phyloP scores from a whole-genome alignment of 2,329 filamentous ascomycete species.

The Colletotrichum sp. region DNA sequence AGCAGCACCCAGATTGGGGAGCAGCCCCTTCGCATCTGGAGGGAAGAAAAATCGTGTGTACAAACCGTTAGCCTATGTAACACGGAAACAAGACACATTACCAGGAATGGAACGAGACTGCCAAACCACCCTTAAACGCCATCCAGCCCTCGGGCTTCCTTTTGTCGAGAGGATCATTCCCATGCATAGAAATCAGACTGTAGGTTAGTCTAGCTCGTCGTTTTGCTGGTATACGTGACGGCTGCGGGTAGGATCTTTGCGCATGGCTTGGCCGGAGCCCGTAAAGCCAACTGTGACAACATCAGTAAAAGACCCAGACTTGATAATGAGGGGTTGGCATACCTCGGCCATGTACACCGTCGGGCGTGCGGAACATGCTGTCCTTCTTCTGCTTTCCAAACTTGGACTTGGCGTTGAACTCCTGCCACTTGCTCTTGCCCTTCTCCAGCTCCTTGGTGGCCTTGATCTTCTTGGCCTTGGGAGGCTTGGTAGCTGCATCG shows the following conservation, averaged over 20 bases:
- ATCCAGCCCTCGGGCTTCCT: constrained; percentile 22
- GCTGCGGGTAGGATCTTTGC: constrained; percentile 83
- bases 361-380: constrained; percentile 95
- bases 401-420: constrained; percentile 83
- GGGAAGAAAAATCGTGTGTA: constrained; percentile 5
- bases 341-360: constrained; percentile 88
- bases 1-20: not conserved
- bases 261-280: constrained; percentile 93
- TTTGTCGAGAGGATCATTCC: constrained; percentile 20
- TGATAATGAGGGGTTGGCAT: constrained; percentile 29
- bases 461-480: constrained; percentile 87
- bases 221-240: constrained; percentile 85
- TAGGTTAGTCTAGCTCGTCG: constrained; percentile 71
- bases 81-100: constrained; percentile 18
- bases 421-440: constrained; percentile 92
- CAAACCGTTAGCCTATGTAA: constrained; percentile 20
- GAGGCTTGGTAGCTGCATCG: constrained; percentile 71
- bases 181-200: constrained; percentile 24
- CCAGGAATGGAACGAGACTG: constrained; percentile 20
- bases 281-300: constrained; percentile 82
- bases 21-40: constrained; percentile 4
- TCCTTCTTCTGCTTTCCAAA: constrained; percentile 80
- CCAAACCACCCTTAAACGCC: constrained; percentile 18
- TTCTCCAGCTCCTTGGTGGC: constrained; percentile 90
- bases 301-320: constrained; percentile 1